Evolutionary conservation across 306 rosid genomes (phyloP), one percentile per base, ranked within the genome.

Genomic region (Lotus japonicus): DNA sequence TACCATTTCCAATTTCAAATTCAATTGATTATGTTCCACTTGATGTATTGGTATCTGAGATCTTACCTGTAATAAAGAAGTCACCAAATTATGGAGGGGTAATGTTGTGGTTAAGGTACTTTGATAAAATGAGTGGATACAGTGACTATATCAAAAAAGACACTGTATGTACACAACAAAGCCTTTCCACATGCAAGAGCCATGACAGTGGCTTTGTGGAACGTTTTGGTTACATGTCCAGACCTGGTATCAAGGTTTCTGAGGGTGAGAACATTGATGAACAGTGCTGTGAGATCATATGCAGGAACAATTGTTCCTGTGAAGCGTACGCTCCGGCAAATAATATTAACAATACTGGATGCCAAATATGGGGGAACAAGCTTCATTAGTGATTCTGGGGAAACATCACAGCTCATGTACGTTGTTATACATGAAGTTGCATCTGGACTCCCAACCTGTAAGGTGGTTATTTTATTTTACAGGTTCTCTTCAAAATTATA

Each of bases 41-140:
- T 14, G 15, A 44, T 14, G 71, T 77, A 56, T 48, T 89, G 36
- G 50, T 42, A 5, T 76, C 83, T 5, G 3, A 51, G n/a, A 64
- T 86, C 35, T 71, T 89, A 33, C 85, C 90, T 4, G 52, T 9
- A 11, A 68, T 89, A 28, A 72, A 19, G 26, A 69, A 55, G 48
- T 81, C 87, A 1, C 3, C 80, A 0, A 70, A 80, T 10, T 86
- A 83, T 38, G 96, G 90, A 58, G 96, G 92, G 9, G 83, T 89
- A 4, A 82, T 79, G 88, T 11, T 88, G 50, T 84, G 86, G 85
- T 70, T 83, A n/a, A 82, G 72, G 52, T 79, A 59, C 57, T 7
- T 41, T 23, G 92, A 84, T 73, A 70, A 36, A 57, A 7, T 4
- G 21, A 84, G 39, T 14, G 79, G 75, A 5, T 89, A 82, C 9